phyloP scores from a whole-genome alignment of 768 basidiomycete species.

The Lentinula aciculospora region DNA sequence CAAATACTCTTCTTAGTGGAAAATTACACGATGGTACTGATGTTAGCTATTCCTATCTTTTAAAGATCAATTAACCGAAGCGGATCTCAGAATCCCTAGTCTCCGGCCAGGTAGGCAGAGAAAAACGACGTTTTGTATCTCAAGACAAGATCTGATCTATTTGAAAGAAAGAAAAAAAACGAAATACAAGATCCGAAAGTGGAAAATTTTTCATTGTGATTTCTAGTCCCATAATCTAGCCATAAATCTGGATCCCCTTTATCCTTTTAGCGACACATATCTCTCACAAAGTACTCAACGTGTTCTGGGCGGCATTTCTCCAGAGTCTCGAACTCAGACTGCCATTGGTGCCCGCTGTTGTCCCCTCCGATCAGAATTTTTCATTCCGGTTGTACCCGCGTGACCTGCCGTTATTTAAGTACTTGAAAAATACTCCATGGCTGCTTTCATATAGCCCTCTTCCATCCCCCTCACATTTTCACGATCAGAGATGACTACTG shows the following conservation, averaged over 20 bases:
- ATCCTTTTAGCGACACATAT: background rate
- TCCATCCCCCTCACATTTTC: background rate
- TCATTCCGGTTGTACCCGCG: constrained; percentile 10
- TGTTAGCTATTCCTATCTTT: background rate
- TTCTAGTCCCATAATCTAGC: background rate
- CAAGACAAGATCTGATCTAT: background rate
- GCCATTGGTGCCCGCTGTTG: constrained; percentile 2
- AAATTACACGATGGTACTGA: no score
- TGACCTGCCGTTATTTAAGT: constrained; percentile 1
- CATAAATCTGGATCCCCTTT: background rate
- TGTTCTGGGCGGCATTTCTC: background rate
- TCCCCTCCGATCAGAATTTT: background rate
- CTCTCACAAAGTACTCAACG: background rate
- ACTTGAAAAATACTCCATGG: background rate
- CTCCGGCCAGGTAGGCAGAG: background rate
- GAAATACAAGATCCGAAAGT: background rate
- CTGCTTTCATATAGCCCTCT: background rate
- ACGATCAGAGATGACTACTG: background rate
- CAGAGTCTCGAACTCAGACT: background rate
- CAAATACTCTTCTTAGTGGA: no score
- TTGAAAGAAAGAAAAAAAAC: no score
- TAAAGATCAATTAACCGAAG: background rate
- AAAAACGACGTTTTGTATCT: background rate
- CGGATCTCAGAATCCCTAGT: background rate
- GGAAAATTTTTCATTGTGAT: background rate